These are phyloP conservation scores for Chlorella sp. DNA, from an alignment of 139 green algal species.

Conservation along the genomic window DNA sequence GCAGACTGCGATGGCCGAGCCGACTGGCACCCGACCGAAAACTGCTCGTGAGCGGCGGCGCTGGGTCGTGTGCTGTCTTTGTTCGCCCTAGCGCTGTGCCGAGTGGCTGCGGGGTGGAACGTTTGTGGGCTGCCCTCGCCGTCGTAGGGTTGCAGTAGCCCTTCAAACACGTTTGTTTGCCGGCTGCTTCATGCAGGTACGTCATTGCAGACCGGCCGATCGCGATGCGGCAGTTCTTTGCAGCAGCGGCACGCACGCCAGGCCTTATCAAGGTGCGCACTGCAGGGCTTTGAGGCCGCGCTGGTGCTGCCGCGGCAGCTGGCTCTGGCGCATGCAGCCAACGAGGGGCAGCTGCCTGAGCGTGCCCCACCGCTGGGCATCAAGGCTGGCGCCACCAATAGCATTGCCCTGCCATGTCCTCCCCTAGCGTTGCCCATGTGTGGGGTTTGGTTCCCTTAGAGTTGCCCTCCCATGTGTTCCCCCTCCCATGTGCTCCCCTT, in stretches of 20 bases:
- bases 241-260: constrained; percentile 54
- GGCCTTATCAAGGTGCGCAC: constrained; percentile 18
- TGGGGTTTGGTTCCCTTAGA: not conserved
- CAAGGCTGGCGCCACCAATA: no score
- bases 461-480: not conserved
- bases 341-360: not conserved
- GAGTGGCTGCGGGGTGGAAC: no score
- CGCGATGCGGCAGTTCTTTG: constrained; percentile 79
- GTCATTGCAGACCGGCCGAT: constrained; percentile 82
- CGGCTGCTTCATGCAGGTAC: constrained; percentile 69
- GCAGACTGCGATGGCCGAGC: constrained; percentile 38
- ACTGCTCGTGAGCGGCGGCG: no score
- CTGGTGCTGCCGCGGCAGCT: not conserved
- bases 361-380: no score
- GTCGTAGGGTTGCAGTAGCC: no score
- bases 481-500: not conserved
- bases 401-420: not conserved
- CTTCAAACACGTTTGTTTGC: no score
- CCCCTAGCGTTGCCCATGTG: not conserved
- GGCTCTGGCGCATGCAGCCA: not conserved
- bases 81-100: no score
- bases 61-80: no score
- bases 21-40: no score
- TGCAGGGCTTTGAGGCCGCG: not conserved
- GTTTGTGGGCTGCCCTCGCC: no score